Evolutionary conservation across 805 yeast species (phyloP).

Genomic region (Teunomyces funiuensis): DNA sequence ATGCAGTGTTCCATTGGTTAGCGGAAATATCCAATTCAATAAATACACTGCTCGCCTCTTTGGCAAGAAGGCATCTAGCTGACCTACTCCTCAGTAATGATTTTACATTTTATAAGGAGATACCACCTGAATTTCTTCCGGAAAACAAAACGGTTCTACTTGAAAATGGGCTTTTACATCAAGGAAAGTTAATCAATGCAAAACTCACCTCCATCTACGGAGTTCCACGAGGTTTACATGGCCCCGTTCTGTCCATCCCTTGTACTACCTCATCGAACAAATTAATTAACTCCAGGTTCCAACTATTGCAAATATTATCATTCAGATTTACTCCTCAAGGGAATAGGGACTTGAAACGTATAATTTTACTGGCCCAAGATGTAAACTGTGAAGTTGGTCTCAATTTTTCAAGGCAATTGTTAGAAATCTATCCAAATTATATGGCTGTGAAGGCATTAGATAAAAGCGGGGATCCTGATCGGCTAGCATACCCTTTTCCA

Average conservation of each 20-base stretch:
- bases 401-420: conserved; percentile 54
- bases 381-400: too few species aligned
- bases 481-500: background rate
- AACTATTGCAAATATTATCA: conserved; percentile 57
- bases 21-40: conserved; percentile 28
- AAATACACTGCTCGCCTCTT: conserved; percentile 21
- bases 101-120: conserved; percentile 30
- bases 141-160: conserved; percentile 21
- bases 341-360: conserved; percentile 44
- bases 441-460: conserved; percentile 45
- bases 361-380: too few species aligned
- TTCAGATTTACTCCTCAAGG: conserved; percentile 58
- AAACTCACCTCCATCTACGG: too few species aligned
- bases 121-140: conserved; percentile 23
- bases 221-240: too few species aligned
- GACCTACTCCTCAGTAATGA: conserved; percentile 39
- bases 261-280: background rate
- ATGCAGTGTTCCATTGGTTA: conserved; percentile 54
- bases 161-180: conserved; percentile 32
- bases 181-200: conserved; percentile 27
- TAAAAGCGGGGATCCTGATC: background rate
- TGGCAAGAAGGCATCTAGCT: conserved; percentile 43
- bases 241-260: background rate
- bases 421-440: conserved; percentile 53
- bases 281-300: conserved; percentile 47